Percentiles rank a stretch among this genome's conserved stretches.
These are phyloP conservation scores for Celoporthe dispersa DNA, from an alignment of 2,329 filamentous ascomycete genomes.

Conservation along the genomic window DNA sequence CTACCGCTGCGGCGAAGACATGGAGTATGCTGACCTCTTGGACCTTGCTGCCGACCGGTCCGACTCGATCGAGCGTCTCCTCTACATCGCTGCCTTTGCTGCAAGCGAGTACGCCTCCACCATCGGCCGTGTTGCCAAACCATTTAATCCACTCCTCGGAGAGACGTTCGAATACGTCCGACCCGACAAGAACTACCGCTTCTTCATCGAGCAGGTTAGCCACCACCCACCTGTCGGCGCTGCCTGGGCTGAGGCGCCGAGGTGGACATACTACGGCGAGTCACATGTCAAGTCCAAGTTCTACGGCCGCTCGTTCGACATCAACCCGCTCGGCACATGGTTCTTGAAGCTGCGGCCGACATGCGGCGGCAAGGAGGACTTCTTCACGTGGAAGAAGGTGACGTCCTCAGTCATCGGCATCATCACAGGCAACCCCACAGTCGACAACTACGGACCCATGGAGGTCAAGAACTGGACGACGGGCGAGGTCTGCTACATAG, in stretches of 20 bases:
- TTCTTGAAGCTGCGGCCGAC: slow-evolving; percentile 84
- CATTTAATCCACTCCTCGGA: slow-evolving; percentile 94
- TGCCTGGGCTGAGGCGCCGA: slow-evolving; percentile 87
- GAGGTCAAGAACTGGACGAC: slow-evolving; percentile 98
- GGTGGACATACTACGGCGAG: slow-evolving; percentile 98
- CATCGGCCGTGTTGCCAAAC: slow-evolving; percentile 94
- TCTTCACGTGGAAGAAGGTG: slow-evolving; percentile 99
- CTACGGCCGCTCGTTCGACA: slow-evolving; percentile 95
- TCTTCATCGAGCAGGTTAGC: slow-evolving; percentile 98
- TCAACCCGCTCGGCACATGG: slow-evolving; percentile 96
- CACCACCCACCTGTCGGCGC: slow-evolving; percentile 96
- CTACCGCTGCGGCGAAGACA: slow-evolving; percentile 93
- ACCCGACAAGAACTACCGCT: slow-evolving; percentile 96
- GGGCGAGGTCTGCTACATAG: slow-evolving; percentile 83
- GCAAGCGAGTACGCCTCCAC: slow-evolving; percentile 97
- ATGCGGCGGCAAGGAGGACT: slow-evolving; percentile 75
- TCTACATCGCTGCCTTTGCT: slow-evolving; percentile 95
- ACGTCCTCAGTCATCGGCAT: slow-evolving; percentile 98
- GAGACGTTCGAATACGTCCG: slow-evolving; percentile 97
- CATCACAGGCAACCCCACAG: slow-evolving; percentile 91
- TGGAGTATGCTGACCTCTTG: slow-evolving; percentile 95
- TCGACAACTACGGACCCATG: slow-evolving; percentile 98
- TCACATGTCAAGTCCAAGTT: slow-evolving; percentile 96
- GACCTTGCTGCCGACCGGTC: slow-evolving; percentile 83
- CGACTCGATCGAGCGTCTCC: slow-evolving; percentile 88